A percentile compares a stretch with the other conserved stretches of the same genome.
These are phyloP conservation scores for Botrytis porri DNA, from an alignment of 2,329 filamentous ascomycete genomes.

Conservation along the genomic window DNA sequence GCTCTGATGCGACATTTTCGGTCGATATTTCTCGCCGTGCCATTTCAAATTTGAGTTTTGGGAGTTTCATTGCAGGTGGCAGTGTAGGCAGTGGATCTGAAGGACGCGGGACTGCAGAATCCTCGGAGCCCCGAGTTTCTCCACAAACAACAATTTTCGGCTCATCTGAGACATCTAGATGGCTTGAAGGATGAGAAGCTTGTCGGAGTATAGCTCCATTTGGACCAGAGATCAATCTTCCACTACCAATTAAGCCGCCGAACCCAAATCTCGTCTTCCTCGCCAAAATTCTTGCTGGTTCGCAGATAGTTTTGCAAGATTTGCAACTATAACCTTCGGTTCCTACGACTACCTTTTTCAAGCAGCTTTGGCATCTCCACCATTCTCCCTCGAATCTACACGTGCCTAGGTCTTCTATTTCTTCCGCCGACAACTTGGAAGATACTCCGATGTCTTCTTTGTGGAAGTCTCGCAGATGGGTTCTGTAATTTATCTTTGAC, in stretches of 20 bases:
- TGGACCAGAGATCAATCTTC: background rate
- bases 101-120: too few relatives aligned
- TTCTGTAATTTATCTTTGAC: background rate
- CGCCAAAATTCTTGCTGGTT: background rate
- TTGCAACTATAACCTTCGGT: background rate
- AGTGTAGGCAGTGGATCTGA: background rate
- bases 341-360: background rate
- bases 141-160: background rate
- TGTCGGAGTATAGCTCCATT: background rate
- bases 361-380: slow-evolving; percentile 1
- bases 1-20: background rate
- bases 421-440: background rate
- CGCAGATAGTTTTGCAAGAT: background rate
- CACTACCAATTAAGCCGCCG: background rate
- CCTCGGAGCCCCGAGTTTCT: background rate
- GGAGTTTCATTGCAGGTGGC: background rate
- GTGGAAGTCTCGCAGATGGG: background rate
- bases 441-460: background rate
- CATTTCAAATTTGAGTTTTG: background rate
- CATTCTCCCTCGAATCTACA: background rate
- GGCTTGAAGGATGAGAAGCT: background rate
- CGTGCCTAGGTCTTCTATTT: background rate
- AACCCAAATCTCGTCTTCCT: background rate
- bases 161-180: background rate
- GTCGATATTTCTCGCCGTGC: background rate